These are phyloP conservation scores for Arachnopeziza araneosa DNA, from an alignment of 2,329 filamentous ascomycete species.

Conservation along the genomic window DNA sequence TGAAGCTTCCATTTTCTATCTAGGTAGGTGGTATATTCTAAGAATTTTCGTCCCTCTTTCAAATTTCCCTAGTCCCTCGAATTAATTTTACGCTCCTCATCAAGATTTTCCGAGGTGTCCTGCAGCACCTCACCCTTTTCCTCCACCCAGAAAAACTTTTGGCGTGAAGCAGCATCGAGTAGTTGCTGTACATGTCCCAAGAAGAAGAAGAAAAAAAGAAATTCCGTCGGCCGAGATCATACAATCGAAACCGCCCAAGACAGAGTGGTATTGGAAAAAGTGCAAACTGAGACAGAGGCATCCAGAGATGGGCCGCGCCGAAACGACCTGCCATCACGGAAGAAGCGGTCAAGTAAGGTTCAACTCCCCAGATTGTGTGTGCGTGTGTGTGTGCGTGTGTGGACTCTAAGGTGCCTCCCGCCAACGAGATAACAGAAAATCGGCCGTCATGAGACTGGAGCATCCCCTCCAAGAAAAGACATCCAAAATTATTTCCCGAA, in stretches of 20 bases:
- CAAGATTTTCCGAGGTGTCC: not conserved
- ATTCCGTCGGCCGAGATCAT: not conserved
- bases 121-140: not conserved
- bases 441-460: not conserved
- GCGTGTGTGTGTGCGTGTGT: not conserved
- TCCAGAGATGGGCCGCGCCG: not conserved
- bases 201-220: not conserved
- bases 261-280: not conserved
- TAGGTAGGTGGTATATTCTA: conserved; percentile 6
- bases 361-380: not conserved
- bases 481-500: not conserved
- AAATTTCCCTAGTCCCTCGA: not conserved
- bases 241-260: not conserved
- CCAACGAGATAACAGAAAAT: not conserved
- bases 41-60: not conserved
- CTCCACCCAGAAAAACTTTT: not conserved
- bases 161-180: not conserved
- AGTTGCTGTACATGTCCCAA: not conserved
- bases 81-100: conserved; percentile 1
- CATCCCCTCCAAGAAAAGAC: not conserved
- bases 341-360: not conserved
- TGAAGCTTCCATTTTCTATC: conserved; percentile 16
- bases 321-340: not conserved
- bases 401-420: not conserved
- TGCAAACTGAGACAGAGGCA: not conserved